phyloP scores from a whole-genome alignment of 441 rosid species.

The Viola pubescens region DNA sequence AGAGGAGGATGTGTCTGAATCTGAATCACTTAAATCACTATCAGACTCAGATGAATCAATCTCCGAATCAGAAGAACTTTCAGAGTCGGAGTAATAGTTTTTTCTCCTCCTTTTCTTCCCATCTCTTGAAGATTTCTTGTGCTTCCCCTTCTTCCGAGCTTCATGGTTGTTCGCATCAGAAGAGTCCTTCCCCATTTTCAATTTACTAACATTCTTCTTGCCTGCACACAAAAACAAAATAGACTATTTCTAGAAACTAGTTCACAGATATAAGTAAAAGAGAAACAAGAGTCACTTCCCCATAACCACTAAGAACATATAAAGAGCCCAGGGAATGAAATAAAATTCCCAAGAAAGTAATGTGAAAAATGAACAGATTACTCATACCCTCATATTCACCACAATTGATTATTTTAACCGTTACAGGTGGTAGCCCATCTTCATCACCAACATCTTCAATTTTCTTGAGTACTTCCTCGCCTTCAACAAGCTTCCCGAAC shows the following conservation, averaged over 20 bases:
- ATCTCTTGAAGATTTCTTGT: slow-evolving; percentile 65
- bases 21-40: slow-evolving; percentile 75
- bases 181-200: background rate
- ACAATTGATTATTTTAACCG: slow-evolving; percentile 74
- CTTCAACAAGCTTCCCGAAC: slow-evolving; percentile 88
- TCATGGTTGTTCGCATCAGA: too few species aligned
- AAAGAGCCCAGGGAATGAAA: background rate
- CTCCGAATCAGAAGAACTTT: slow-evolving; percentile 49
- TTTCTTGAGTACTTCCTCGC: slow-evolving; percentile 63
- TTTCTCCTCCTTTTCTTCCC: slow-evolving; percentile 66
- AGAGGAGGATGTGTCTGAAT: slow-evolving; percentile 51
- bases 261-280: background rate
- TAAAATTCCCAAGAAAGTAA: background rate
- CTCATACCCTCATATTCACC: slow-evolving; percentile 50
- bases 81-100: slow-evolving; percentile 52
- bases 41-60: slow-evolving; percentile 61
- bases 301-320: background rate
- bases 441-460: slow-evolving; percentile 79
- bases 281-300: background rate
- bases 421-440: slow-evolving; percentile 71
- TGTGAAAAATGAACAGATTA: background rate
- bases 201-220: slow-evolving; percentile 43
- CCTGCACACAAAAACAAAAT: slow-evolving; percentile 24
- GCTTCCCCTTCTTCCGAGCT: slow-evolving; percentile 31
- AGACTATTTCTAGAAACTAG: too few species aligned